Evolutionary conservation across 129 eudicot genomes (phyloP), one percentile per base, ranked within the genome.

Genomic region (Erigeron canadensis): DNA sequence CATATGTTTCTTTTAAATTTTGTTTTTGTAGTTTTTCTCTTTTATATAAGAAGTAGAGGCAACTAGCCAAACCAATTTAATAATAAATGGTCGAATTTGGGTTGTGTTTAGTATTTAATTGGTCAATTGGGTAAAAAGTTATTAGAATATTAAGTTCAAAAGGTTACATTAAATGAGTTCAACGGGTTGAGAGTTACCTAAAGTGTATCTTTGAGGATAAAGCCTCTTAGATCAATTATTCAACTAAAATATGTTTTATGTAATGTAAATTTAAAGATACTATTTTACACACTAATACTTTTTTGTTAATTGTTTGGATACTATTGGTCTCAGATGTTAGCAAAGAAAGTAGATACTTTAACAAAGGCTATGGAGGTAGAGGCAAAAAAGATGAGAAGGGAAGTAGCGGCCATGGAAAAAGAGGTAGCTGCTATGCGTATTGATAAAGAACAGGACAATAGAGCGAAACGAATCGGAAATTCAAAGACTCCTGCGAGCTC

Each of bases 361-460:
- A 88, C 97, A 4, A 91, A 91, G 79, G 97, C 96, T 11, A 84
- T 88, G 96, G 97, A 91, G 85, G 96, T 91, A 39, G 97, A 91
- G 77, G 94, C 94, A 34, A 91, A 88, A 68, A 91, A 86, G 82
- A 88, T 88, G 96, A 88, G 97, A 81, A 81, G 97, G 66, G 96
- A 91, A 69, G 96, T 88, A 43, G 90, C 96, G 79, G 96, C 87
- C 12, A 84, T 88, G 96, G 97, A 91, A 85, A 91, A 91, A 83
- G 95, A 83, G 78, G 91, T 88, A 62, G 87, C 96, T 72, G 96
- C 95, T 2, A 89, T 93, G 94, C 96, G 95, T 57, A 77, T 81
- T 5, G 97, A 94, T 10, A 94, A 90, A 75, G 99, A 94, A 73
- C 95, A 94, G 38, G 98, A 94, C 56, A 89, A 46, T 46, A 88